These are phyloP conservation scores for Fusarium annulatum DNA, from an alignment of 2,329 filamentous ascomycete species.

Conservation along the genomic window DNA sequence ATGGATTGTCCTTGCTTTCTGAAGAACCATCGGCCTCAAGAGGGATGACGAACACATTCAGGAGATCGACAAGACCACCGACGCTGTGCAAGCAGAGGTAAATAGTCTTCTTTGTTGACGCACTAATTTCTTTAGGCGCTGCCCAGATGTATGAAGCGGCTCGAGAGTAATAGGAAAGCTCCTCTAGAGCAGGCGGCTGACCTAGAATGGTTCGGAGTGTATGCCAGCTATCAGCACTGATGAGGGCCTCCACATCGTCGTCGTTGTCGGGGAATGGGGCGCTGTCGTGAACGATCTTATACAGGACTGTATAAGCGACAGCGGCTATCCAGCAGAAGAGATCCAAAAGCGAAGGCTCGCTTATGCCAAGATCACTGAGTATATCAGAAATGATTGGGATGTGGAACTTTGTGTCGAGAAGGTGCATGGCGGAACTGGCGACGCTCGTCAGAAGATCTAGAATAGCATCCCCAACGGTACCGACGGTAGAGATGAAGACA, in stretches of 20 bases:
- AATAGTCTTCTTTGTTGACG: accelerated
- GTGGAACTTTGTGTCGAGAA: background rate
- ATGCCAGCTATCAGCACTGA: background rate
- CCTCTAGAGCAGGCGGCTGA: background rate
- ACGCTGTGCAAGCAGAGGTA: accelerated
- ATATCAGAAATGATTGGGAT: background rate
- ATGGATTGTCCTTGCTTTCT: accelerated
- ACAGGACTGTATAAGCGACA: background rate
- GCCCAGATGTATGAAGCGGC: background rate
- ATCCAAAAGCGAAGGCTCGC: background rate
- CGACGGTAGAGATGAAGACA: accelerated
- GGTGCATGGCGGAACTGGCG: background rate
- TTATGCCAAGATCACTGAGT: background rate
- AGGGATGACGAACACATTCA: background rate
- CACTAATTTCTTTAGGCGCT: background rate
- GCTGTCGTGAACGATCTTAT: background rate
- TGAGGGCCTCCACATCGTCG: background rate
- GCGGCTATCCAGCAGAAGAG: background rate
- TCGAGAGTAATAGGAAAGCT: accelerated
- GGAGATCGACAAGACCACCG: background rate
- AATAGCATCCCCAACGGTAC: background rate
- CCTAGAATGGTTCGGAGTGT: background rate
- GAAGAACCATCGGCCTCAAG: background rate
- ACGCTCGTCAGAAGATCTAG: background rate
- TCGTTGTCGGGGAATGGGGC: background rate